Evolutionary conservation across 2,329 filamentous ascomycete genomes (phyloP), one percentile per base, ranked within the genome.

Genomic region (Emericellopsis cladophorae): DNA sequence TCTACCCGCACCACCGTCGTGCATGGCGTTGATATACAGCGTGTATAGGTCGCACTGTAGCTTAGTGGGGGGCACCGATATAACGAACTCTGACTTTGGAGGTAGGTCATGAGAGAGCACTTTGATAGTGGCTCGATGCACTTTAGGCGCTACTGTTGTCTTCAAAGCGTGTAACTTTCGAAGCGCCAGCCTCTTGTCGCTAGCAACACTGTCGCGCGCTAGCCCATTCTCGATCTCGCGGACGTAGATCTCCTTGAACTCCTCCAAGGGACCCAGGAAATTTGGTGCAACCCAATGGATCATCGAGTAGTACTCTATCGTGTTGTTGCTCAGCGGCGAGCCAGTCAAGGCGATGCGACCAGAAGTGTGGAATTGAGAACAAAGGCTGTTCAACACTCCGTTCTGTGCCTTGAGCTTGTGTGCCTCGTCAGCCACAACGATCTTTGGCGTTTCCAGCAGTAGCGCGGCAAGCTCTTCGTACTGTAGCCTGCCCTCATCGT

Each of bases 351-450:
- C 89, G 47, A 95, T 84, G 10, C 88, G 78, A 44, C 72, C 80
- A 41, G 65, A 74, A 0, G 87, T 84, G 44, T 57, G 67, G 53
- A 95, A 81, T 10, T 64, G 57, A 2, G 64, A 62, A 16, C 79
- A 74, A 6, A 73, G 67, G 31, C 58, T 47, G 35, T 77, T 65
- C 29, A 81, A 61, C 16, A 66, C 59, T 0, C 79, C 66, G 0
- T 54, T 55, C 0, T 65, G 58, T 46, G 86, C 88, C 58, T 92
- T 94, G 54, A 95, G 61, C 18, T 60, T 65, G 54, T 95, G 89
- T 0, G 87, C 88, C 58, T 95, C 89, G 52, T 95, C 89, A 1
- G 82, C 84, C 39, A 95, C 62, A 18, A 94, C 79, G 36, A 95
- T 72, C 45, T 73, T 83, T 0, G 88, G 76, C 0, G 67, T 64